Percentiles rank a stretch among this genome's conserved stretches.
Evolutionary conservation across 768 basidiomycete genomes (phyloP).

Genomic region (Phanerochaete carnosa): DNA sequence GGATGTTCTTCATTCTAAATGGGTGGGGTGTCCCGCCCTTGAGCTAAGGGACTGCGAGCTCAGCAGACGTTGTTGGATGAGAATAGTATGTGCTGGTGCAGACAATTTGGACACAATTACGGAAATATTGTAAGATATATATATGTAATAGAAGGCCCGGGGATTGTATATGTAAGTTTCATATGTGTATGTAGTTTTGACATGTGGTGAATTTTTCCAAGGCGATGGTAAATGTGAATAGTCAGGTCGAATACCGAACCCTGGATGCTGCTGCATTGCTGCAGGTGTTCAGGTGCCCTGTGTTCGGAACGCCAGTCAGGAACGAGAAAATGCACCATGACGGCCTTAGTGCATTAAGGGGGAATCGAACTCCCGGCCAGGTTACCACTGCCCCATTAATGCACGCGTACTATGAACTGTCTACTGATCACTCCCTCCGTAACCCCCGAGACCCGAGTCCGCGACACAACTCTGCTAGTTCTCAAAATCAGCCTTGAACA

Average conservation of each 20-base stretch:
- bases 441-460: no score
- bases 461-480: no score
- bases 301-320: not conserved
- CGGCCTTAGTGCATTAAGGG: slow-evolving; percentile 59
- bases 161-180: no score
- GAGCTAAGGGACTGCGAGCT: not conserved
- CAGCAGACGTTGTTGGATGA: not conserved
- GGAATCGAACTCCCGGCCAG: slow-evolving; percentile 82
- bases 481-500: no score
- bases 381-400: slow-evolving; percentile 35
- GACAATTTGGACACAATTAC: not conserved
- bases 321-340: not conserved
- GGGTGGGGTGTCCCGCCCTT: slow-evolving; percentile 41
- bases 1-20: slow-evolving; percentile 47
- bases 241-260: no score
- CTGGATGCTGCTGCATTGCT: no score
- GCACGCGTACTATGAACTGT: no score
- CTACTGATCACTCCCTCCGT: no score
- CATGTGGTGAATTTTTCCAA: no score
- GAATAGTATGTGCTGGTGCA: not conserved
- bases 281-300: no score
- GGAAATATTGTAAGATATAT: not conserved
- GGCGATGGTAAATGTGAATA: no score
- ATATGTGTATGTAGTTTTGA: not conserved
- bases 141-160: not conserved